A percentile compares a stretch with the other conserved stretches of the same genome.
Evolutionary conservation across 176 grass and related monocot species (phyloP).

Genomic region (Cenchrus fungigraminus): DNA sequence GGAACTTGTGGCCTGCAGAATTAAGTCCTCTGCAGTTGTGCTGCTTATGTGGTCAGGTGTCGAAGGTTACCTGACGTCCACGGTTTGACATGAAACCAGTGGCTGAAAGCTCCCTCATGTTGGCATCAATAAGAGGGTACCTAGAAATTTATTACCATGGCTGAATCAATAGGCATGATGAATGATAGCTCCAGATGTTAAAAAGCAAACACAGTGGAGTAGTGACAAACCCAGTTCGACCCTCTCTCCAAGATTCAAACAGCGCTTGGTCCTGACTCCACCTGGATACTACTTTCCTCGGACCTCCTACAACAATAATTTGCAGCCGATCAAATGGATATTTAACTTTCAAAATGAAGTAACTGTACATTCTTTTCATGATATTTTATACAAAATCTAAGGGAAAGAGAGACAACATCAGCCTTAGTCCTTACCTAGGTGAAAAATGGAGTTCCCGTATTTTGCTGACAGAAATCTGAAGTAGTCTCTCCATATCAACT

Average conservation of each 20-base stretch:
- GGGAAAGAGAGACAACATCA: neutral
- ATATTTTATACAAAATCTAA: neutral
- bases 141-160: slow-evolving; percentile 44
- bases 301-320: slow-evolving; percentile 62
- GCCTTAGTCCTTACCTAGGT: slow-evolving; percentile 67
- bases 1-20: neutral
- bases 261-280: slow-evolving; percentile 75
- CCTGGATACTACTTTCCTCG: slow-evolving; percentile 64
- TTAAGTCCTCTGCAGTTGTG: neutral
- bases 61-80: slow-evolving; percentile 64
- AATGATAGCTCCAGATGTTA: neutral
- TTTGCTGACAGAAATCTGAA: slow-evolving; percentile 94
- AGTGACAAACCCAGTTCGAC: slow-evolving; percentile 68
- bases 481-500: slow-evolving; percentile 98
- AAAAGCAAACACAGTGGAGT: neutral
- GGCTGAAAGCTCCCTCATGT: slow-evolving; percentile 84
- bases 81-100: slow-evolving; percentile 95
- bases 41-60: neutral
- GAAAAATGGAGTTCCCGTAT: slow-evolving; percentile 91
- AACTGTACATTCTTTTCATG: neutral
- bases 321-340: slow-evolving; percentile 15
- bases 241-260: slow-evolving; percentile 86
- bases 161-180: neutral
- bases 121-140: slow-evolving; percentile 95
- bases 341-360: neutral